phyloP scores from a whole-genome alignment of 305 asterid species.

The Lippia alba region DNA sequence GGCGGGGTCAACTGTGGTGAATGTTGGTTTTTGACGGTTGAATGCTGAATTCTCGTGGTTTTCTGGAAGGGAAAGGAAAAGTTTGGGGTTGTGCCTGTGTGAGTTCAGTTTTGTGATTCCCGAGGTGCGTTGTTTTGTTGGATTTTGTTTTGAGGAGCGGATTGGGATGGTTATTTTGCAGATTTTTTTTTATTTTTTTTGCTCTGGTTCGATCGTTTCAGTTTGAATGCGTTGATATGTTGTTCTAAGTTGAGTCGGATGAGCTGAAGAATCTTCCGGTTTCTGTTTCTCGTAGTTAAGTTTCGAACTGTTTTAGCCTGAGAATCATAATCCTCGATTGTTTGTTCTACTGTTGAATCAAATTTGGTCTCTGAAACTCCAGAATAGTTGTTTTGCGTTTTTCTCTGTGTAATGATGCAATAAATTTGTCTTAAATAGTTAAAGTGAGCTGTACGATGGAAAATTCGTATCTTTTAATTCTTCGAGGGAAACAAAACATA shows the following conservation, averaged over 20 bases:
- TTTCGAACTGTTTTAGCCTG: background rate
- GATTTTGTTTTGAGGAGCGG: background rate
- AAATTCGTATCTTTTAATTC: background rate
- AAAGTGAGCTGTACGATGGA: background rate
- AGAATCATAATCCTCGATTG: background rate
- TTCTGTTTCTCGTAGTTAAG: background rate
- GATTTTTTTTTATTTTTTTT: background rate
- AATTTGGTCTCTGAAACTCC: conserved; percentile 10
- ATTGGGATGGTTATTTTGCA: background rate
- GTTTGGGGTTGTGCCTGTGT: background rate
- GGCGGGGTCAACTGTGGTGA: conserved; percentile 32
- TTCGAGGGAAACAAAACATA: background rate
- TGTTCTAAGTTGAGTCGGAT: conserved; percentile 5
- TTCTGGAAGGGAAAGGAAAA: background rate
- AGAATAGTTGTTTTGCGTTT: background rate
- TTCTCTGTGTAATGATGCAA: background rate
- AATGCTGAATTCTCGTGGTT: conserved; percentile 21
- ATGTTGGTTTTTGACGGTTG: conserved; percentile 16
- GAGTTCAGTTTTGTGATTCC: background rate
- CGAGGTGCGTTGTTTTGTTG: conserved; percentile 1
- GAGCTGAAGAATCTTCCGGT: background rate
- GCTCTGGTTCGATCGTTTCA: background rate
- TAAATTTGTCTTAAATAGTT: background rate
- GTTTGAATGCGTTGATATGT: background rate
- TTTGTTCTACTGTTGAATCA: background rate